A percentile compares a stretch with the other conserved stretches of the same genome.
Evolutionary conservation across 1,139 yeast species (phyloP).

Genomic region (Suhomyces terraborum): DNA sequence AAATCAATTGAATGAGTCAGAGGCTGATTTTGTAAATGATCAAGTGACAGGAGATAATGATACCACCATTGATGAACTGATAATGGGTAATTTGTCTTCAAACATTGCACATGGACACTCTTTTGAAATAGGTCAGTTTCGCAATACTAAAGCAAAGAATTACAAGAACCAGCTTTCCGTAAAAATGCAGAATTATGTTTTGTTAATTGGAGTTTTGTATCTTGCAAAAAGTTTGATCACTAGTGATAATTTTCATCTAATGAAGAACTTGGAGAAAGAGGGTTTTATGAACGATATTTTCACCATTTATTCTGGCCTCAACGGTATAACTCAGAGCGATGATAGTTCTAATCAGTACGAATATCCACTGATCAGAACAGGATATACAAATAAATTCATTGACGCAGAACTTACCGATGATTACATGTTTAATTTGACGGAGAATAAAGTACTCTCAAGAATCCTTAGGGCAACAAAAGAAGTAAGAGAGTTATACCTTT

Average conservation of each 20-base stretch:
- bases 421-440: conserved; percentile 27
- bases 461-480: conserved; percentile 23
- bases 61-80: no score
- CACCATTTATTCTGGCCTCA: conserved; percentile 11
- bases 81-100: not conserved
- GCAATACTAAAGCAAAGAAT: not conserved
- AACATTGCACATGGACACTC: not conserved
- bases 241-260: conserved; percentile 46
- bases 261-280: conserved; percentile 63
- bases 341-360: not conserved
- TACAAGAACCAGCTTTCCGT: not conserved
- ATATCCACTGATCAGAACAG: conserved; percentile 10
- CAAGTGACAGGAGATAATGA: not conserved
- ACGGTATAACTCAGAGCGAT: conserved; percentile 2
- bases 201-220: conserved; percentile 57
- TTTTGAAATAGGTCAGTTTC: not conserved
- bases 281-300: conserved; percentile 64
- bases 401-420: conserved; percentile 41
- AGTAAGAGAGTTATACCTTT: conserved; percentile 24
- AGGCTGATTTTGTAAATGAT: not conserved
- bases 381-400: conserved; percentile 27
- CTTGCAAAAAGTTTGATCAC: conserved; percentile 49
- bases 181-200: conserved; percentile 15
- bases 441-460: conserved; percentile 22
- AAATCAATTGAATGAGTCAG: not conserved